A percentile compares a stretch with the other conserved stretches of the same genome.
Conservation (phyloP, 2,329 filamentous ascomycete species). For the Neonectria sp. region DNA sequence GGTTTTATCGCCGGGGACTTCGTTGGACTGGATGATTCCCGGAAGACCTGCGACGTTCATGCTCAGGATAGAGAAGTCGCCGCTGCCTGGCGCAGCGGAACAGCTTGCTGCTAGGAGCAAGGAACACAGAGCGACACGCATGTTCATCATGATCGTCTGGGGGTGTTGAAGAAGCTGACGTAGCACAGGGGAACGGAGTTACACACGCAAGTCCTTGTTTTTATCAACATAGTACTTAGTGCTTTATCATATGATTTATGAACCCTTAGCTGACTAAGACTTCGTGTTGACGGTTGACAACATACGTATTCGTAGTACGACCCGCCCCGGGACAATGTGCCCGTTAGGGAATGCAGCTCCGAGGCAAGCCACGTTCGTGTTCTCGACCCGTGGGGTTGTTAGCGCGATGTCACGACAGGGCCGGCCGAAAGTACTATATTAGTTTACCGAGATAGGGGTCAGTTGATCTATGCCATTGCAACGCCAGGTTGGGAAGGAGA, state of each 20-base stretch:
- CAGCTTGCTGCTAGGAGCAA: constrained; percentile 5
- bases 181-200: neutral
- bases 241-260: neutral
- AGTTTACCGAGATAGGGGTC: constrained; percentile 2
- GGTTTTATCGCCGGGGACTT: constrained; percentile 73
- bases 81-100: constrained; percentile 14
- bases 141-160: neutral
- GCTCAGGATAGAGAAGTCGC: constrained; percentile 18
- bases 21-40: constrained; percentile 70
- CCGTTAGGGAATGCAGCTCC: neutral
- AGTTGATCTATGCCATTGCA: neutral
- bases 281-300: neutral
- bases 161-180: too few species aligned
- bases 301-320: neutral
- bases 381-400: neutral
- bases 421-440: neutral
- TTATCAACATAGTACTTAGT: neutral
- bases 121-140: constrained; percentile 7
- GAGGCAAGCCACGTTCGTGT: neutral
- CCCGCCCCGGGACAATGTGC: neutral
- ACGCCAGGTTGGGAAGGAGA: neutral
- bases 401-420: neutral
- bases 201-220: neutral
- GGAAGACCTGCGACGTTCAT: constrained; percentile 73
- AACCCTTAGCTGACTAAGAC: neutral